phyloP scores from a whole-genome alignment of 352 stramenopile species.

The Globisporangium radiosum region DNA sequence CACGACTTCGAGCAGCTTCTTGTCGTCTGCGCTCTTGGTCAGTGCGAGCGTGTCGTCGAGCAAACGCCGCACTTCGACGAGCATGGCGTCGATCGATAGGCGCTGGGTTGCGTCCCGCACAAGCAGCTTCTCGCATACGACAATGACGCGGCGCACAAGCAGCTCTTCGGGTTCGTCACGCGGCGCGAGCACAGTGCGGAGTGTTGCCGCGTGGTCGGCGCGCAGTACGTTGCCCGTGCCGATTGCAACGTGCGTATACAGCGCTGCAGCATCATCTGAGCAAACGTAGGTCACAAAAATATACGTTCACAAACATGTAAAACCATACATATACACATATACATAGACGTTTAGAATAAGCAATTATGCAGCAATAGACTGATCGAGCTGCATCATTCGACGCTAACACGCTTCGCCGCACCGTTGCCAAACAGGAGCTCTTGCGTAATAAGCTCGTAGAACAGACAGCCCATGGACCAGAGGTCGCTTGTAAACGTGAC shows the following conservation, averaged over 20 bases:
- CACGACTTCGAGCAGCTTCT: conserved; percentile 4
- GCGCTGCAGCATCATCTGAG: conserved; percentile 52
- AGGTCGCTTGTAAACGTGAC: conserved; percentile 51
- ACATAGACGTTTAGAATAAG: too few relatives aligned
- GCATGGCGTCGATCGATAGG: conserved; percentile 19
- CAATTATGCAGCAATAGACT: too few relatives aligned
- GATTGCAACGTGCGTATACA: conserved; percentile 56
- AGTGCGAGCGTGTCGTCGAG: conserved; percentile 23
- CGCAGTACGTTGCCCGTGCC: conserved; percentile 26
- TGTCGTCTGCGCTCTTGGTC: conserved; percentile 15
- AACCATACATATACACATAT: background rate
- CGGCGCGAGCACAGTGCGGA: conserved; percentile 22
- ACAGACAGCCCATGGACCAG: conserved; percentile 65
- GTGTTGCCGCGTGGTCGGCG: conserved; percentile 32
- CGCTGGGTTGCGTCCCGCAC: conserved; percentile 15
- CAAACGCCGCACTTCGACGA: conserved; percentile 15
- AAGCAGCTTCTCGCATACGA: conserved; percentile 29
- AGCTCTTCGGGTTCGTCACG: conserved; percentile 23
- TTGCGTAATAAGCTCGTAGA: conserved; percentile 65
- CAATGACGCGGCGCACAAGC: conserved; percentile 19
- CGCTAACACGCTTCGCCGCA: conserved; percentile 8
- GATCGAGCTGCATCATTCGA: too few relatives aligned
- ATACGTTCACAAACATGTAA: too few relatives aligned
- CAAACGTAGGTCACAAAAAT: too few relatives aligned
- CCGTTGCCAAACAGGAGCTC: conserved; percentile 59